Base-by-base conservation (phyloP, 345 rosid genomes). In the Euphorbia lathyris region DNA sequence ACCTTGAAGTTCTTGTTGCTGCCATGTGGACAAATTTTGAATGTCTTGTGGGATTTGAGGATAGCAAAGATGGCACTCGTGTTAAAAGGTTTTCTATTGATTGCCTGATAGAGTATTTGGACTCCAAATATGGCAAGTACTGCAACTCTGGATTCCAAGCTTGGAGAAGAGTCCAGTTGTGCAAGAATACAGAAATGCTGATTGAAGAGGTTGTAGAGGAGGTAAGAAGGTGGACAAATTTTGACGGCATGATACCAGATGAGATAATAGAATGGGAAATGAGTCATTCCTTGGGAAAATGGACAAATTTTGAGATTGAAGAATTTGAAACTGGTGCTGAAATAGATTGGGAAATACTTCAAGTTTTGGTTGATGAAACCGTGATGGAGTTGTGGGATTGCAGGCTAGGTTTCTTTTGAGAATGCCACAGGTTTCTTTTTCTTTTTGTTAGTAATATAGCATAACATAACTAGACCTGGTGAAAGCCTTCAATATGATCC, bases 31-130 rank as follows among this genome's bases (percentile, higher is more conserved):
- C 67, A 50, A 72, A 72, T 43, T 66, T 74, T 8, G 74, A 63
- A 60, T n/a, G 73, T 68, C 47, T 77, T 61, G 75, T 75, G 71
- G 82, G 88, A 72, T 75, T 74, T 5, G 80, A 76, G 68, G 80
- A 68, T 29, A 65, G 67, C 62, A 83, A 86, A 63, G 81, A 71
- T 55, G 68, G 77, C 34, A 71, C 72, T 71, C 66, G 74, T 69
- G 78, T 88, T 2, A 80, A 79, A 77, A 80, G 76, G 74, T 88
- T 92, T 72, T 72, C 88, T 0, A 86, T 92, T 0, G 96, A 92
- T 60, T 87, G 90, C 36, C 78, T 86, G 72, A 74, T 90, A 32
- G 99, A 95, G 73, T 86, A 82, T 76, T 71, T 95, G 56, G 97
- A 92, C 55, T 70, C 75, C 62, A 81, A 83, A 51, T 86, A 82